Conservation (phyloP, 495 filamentous ascomycete species). For the Cercophora sp. region DNA sequence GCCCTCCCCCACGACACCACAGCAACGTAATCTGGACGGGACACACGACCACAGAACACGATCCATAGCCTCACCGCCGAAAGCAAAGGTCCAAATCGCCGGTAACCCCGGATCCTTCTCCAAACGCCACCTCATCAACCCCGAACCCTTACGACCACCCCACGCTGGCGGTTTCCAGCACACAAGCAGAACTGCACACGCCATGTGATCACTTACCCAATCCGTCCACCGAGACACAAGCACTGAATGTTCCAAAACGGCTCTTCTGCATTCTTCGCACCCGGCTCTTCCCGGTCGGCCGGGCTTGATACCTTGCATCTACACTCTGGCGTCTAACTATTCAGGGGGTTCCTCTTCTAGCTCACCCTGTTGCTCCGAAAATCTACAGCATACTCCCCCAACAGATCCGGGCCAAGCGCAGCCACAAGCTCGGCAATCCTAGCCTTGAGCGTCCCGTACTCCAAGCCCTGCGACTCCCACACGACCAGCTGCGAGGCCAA, state of each 20-base stretch:
- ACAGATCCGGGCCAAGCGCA: conserved; percentile 64
- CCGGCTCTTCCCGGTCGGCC: background rate
- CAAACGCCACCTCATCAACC: too few species aligned
- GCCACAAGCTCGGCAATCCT: conserved; percentile 74
- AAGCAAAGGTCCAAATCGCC: too few species aligned
- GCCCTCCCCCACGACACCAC: too few species aligned
- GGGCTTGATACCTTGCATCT: background rate
- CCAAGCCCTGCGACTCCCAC: conserved; percentile 61
- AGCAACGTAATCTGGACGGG: too few species aligned
- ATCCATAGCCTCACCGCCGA: too few species aligned
- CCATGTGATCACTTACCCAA: conserved; percentile 6
- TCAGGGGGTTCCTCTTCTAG: too few species aligned
- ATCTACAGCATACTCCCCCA: conserved; percentile 50
- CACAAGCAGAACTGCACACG: too few species aligned
- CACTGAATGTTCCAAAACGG: background rate
- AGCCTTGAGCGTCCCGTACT: conserved; percentile 56
- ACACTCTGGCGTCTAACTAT: background rate
- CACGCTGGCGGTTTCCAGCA: too few species aligned
- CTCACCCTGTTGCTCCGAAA: conserved; percentile 12
- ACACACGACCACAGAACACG: too few species aligned
- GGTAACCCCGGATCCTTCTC: too few species aligned
- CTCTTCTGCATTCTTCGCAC: background rate
- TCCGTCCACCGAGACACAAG: background rate
- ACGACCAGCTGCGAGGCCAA: conserved; percentile 53
- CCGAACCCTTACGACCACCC: too few species aligned